Base-by-base conservation (phyloP, 2,329 filamentous ascomycete genomes). In the Pyricularia sp. region DNA sequence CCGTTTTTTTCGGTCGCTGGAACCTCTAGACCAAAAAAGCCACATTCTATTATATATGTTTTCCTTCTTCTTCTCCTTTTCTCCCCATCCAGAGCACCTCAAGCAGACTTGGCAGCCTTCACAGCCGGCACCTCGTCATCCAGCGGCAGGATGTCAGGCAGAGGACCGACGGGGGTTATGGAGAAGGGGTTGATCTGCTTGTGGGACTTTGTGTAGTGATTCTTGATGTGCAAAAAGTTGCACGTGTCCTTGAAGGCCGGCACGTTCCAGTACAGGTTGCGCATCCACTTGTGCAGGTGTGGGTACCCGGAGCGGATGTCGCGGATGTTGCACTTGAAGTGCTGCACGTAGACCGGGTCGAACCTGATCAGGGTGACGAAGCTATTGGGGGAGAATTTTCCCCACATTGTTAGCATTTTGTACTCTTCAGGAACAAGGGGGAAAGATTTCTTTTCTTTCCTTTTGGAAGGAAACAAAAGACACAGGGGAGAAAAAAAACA, bases 141-240 rank as follows among this genome's bases (percentile, higher is more conserved):
- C 70, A 89, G 78, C 4, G 83, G 84, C 76, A 97, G 71, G 67
- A 99, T 88, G 77, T 96, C 83, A 53, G 93, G 93, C 72, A 91
- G 70, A 5, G 94, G 93, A 0, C 93, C 93, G 19, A 96, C 73
- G 0, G 93, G 93, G 28, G 91, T 93, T 72, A 99, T 96, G 53
- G 81, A 79, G 62, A 79, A 75, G 19, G 85, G 86, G 75, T 89
- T 89, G 73, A 89, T 88, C 77, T 88, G 82, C 10, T 79, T 80
- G 71, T 86, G 83, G 69, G 82, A 85, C 70, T 81, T 78, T 66
- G 84, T 85, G 73, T 84, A 85, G 74, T 88, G 85, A 75, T 80
- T 88, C 84, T 96, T 97, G 79, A 97, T 97, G 78, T 99, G 94
- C 75, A 96, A 85, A 74, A 96, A 96, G 75, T 97, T 84, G 26